These are phyloP conservation scores for Cladosporium halotolerans DNA, from an alignment of 2,329 filamentous ascomycete genomes.

Conservation along the genomic window DNA sequence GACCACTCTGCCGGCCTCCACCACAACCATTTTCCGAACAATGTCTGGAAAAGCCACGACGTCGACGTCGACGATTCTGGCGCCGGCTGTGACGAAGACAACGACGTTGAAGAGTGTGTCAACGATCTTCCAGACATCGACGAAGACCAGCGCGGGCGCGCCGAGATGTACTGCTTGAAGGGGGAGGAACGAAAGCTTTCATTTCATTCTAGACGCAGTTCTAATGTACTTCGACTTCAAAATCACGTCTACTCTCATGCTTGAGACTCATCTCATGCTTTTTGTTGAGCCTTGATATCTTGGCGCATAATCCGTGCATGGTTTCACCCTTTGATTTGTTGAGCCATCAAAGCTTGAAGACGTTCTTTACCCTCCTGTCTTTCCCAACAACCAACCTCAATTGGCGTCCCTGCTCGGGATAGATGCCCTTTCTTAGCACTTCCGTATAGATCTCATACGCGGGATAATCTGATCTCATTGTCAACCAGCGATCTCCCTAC, in stretches of 20 bases:
- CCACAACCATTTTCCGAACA: conserved; percentile 14
- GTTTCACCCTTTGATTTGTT: too few species aligned
- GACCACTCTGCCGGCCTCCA: conserved; percentile 21
- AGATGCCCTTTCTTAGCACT: conserved; percentile 44
- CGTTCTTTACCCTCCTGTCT: conserved; percentile 37
- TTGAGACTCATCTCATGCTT: too few species aligned
- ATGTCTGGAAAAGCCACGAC: conserved; percentile 11
- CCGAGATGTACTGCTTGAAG: conserved; percentile 11
- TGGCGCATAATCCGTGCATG: too few species aligned
- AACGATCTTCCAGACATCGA: conserved; percentile 15
- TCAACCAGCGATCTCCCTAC: background rate
- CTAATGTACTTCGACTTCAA: too few species aligned
- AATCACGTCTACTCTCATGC: too few species aligned
- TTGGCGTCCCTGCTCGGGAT: conserved; percentile 41
- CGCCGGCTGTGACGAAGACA: conserved; percentile 16
- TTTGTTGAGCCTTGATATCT: too few species aligned
- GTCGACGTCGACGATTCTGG: conserved; percentile 10
- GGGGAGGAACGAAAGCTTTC: too few species aligned
- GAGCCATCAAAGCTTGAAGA: conserved; percentile 15
- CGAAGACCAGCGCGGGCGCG: conserved; percentile 18
- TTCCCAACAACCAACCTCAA: conserved; percentile 45
- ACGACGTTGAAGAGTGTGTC: conserved; percentile 16
- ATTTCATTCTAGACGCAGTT: too few species aligned
- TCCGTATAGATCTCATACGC: conserved; percentile 53
- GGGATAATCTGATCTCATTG: conserved; percentile 36